Base-by-base conservation (phyloP, 2,329 filamentous ascomycete genomes). In the Gaeumannomyces sp. region DNA sequence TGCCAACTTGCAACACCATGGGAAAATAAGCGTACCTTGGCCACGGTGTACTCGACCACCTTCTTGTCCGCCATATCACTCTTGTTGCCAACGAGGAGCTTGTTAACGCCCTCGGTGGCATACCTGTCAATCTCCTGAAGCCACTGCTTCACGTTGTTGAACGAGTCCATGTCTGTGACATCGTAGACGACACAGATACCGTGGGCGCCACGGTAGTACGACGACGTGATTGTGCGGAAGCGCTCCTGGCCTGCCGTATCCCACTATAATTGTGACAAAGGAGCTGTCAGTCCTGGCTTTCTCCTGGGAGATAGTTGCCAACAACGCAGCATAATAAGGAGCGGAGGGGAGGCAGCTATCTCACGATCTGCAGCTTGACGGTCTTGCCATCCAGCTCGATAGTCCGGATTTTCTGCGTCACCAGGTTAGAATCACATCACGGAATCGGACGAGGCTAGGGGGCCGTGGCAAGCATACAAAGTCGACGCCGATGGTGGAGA, bases 91-190 rank as follows among this genome's bases (percentile, higher is more conserved):
- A 99, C 94, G 68, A 99, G 89, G 71, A 99, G 86, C 87, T 99
- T 99, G 88, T 99, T 99, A 76, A 99, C 95, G 70, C 95, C 95
- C 82, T 99, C 95, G 71, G 95, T 99, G 73, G 95, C 95, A 76
- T 99, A 98, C 78, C 95, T 89, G 83, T 99, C 95, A 73, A 99
- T 99, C 83, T 99, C 95, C 80, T 99, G 95, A 68, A 99, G 88
- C 95, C 95, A 99, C 85, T 99, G 95, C 91, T 99, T 98, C 74
- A 99, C 95, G 83, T 98, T 99, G 89, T 99, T 98, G 92, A 99
- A 99, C 35, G 92, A 97, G 79, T 98, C 95, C 94, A 98, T 97
- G 79, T 99, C 95, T 72, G 95, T 99, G 76, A 99, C 95, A 89
- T 99, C 95, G 86, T 98, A 99, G 77, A 99, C 95, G 72, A 99